Conservation (phyloP, 345 rosid genomes). For the Passiflora organensis region DNA sequence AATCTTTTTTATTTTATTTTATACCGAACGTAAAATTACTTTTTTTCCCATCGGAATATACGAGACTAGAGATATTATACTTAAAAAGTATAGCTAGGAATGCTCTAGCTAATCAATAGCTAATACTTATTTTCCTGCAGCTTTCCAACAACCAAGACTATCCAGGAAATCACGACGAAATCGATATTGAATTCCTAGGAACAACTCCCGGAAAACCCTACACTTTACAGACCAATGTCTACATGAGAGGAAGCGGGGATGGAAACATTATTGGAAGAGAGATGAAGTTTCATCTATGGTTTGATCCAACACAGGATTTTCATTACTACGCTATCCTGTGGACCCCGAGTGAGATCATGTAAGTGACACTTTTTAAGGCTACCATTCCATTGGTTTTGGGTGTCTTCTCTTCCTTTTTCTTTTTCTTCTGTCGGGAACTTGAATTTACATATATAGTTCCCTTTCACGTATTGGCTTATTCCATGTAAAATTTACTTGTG, state of each 20-base stretch:
- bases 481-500: too few relatives aligned
- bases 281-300: constrained; percentile 74
- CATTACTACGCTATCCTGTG: constrained; percentile 73
- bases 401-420: not conserved
- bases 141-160: constrained; percentile 80
- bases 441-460: too few relatives aligned
- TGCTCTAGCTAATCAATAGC: not conserved
- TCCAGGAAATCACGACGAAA: constrained; percentile 83
- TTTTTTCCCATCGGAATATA: too few relatives aligned
- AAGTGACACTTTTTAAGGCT: too few relatives aligned
- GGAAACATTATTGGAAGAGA: constrained; percentile 71
- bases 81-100: too few relatives aligned
- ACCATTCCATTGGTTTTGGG: too few relatives aligned
- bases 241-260: constrained; percentile 87
- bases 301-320: constrained; percentile 76
- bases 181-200: constrained; percentile 88
- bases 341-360: constrained; percentile 72
- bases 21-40: too few relatives aligned
- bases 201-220: constrained; percentile 67
- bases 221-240: constrained; percentile 84
- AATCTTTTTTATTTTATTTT: too few relatives aligned
- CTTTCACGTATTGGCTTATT: too few relatives aligned
- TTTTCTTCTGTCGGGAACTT: not conserved
- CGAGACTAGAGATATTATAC: too few relatives aligned
- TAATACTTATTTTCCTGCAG: constrained; percentile 21